Percentiles rank a stretch among this genome's conserved stretches.
Conservation (phyloP, 495 filamentous ascomycete species). For the Xylaria curta region DNA sequence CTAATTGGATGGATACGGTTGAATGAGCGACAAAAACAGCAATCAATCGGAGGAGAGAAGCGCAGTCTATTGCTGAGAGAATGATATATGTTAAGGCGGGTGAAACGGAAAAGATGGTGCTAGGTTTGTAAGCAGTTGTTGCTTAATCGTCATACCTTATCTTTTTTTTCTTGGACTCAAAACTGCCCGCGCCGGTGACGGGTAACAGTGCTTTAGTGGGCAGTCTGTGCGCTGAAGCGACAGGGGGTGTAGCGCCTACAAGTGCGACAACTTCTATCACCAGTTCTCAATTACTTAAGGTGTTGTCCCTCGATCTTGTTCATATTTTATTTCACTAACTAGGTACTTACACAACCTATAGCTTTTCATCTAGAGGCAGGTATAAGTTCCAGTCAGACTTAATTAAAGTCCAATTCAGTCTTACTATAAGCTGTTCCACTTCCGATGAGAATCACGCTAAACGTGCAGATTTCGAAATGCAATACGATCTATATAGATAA, state of each 20-base stretch:
- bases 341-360: not conserved
- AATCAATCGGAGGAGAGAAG: not conserved
- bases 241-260: not conserved
- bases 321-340: not conserved
- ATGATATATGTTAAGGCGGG: not conserved
- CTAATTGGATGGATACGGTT: too few relatives aligned
- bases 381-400: not conserved
- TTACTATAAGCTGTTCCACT: not conserved
- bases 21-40: not conserved
- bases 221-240: not conserved
- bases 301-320: not conserved
- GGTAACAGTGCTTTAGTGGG: not conserved
- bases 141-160: conserved; percentile 19
- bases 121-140: conserved; percentile 21
- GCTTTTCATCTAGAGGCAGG: not conserved
- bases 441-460: conserved; percentile 2
- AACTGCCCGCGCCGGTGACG: not conserved
- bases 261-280: not conserved
- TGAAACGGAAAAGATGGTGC: conserved; percentile 15
- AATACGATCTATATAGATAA: not conserved
- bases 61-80: not conserved
- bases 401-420: not conserved
- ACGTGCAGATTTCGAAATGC: not conserved
- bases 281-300: not conserved
- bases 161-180: not conserved